A percentile compares a stretch with the other conserved stretches of the same genome.
Conservation (phyloP, 2,329 filamentous ascomycete species). For the Aspergillus intermedius region DNA sequence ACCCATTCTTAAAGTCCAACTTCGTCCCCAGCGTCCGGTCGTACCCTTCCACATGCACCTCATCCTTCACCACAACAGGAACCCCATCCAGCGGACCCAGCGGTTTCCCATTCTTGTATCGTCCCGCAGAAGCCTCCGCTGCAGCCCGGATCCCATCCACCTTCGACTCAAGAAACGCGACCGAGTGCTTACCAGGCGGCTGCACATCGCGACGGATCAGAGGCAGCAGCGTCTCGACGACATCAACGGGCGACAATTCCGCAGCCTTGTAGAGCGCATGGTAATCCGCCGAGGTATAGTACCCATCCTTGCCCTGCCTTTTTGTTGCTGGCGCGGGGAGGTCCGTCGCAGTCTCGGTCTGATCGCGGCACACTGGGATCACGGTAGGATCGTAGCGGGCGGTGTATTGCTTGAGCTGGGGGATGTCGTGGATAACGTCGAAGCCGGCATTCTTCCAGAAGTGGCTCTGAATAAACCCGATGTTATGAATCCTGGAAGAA, state of each 20-base stretch:
- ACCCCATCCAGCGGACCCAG: conserved; percentile 72
- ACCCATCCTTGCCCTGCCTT: conserved; percentile 37
- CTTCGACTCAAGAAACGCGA: conserved; percentile 65
- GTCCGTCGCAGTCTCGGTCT: conserved; percentile 9
- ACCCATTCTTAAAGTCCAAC: conserved; percentile 48
- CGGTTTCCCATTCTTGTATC: conserved; percentile 61
- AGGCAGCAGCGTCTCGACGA: conserved; percentile 64
- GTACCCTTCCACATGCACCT: conserved; percentile 66
- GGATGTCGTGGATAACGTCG: conserved; percentile 48
- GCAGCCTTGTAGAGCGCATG: conserved; percentile 67
- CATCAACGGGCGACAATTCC: conserved; percentile 62
- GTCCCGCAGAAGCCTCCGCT: conserved; percentile 64
- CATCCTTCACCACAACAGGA: conserved; percentile 78
- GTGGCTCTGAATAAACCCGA: conserved; percentile 55
- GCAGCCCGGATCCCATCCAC: conserved; percentile 58
- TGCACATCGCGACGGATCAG: conserved; percentile 57
- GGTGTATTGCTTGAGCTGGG: conserved; percentile 48
- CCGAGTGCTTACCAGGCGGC: conserved; percentile 56
- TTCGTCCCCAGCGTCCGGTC: conserved; percentile 59
- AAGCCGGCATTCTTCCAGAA: conserved; percentile 71
- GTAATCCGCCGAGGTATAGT: conserved; percentile 69
- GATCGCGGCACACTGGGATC: conserved; percentile 33
- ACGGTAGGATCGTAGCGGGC: conserved; percentile 54
- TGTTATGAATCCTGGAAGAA: conserved; percentile 47
- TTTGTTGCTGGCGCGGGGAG: conserved; percentile 23